phyloP scores from a whole-genome alignment of 441 rosid species.

The Erodium moschatum region DNA sequence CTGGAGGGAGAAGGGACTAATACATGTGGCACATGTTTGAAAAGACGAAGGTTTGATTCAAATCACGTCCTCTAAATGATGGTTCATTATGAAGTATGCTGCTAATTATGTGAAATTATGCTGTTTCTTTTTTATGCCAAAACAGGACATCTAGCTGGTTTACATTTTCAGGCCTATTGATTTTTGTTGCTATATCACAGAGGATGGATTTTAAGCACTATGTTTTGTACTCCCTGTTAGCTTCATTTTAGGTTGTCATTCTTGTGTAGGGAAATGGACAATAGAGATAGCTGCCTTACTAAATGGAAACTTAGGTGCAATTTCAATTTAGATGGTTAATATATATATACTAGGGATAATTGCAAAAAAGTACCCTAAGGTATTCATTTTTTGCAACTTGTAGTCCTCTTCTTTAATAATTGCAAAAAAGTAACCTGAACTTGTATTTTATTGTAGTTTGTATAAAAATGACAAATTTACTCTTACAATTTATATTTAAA shows the following conservation, averaged over 20 bases:
- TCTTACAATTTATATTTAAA: no score
- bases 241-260: background rate
- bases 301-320: background rate
- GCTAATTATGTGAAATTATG: background rate
- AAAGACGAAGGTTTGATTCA: constrained; percentile 41
- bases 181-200: background rate
- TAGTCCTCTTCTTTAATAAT: no score
- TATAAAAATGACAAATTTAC: no score
- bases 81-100: background rate
- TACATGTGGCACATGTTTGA: constrained; percentile 28
- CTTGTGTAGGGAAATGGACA: background rate
- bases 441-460: no score
- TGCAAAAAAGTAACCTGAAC: no score
- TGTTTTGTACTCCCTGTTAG: background rate
- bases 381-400: no score
- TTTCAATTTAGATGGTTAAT: background rate
- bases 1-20: constrained; percentile 18
- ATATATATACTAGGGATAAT: background rate
- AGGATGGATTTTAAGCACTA: background rate
- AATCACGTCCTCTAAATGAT: constrained; percentile 10
- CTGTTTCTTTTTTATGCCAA: background rate
- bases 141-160: background rate
- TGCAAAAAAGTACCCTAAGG: no score
- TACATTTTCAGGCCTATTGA: background rate
- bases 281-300: background rate